Base-by-base conservation (phyloP, 192 early-diverging fungal species). In the Backusella psychrophila region DNA sequence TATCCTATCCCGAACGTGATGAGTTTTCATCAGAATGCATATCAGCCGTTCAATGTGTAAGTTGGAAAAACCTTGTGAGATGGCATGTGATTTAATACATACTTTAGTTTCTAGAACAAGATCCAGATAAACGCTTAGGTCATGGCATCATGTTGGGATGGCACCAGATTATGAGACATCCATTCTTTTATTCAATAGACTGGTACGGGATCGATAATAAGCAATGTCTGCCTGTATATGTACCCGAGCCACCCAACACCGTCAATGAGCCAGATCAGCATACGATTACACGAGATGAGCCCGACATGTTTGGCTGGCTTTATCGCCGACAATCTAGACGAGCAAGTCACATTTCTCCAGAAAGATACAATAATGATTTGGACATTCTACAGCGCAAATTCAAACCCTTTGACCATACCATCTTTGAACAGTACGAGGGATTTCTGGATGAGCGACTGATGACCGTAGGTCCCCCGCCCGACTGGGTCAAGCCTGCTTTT, bases 181-280 rank as follows among this genome's bases (percentile, higher is more conserved):
- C 84, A 2, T 90, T 90, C 52, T 90, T 90, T 56, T 77, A 80
- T n/a, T 77, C 77, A 9, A 82, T 83, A 35, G 72, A 83, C 65
- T 90, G 85, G 85, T 35, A 78, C 3, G 52, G 76, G 38, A 66
- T 88, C 1, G 86, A 88, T 52, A 74, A 75, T 19, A 90, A 88
- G 75, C 71, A 79, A 1, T 12, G 82, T 21, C 79, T 77, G 9
- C 89, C 89, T 19, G 78, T 84, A 6, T 86, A 81, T 70, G 69
- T 72, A 38, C 86, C 89, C 8, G 75, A 85, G 14, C 79, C 82
- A 63, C 93, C 96, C 77, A 82, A 88, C 38, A 89, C 91, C 69
- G 96, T 96, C 75, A 95, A 96, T 81, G 97, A 99, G 83, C 92
- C 96, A 79, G 97, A 98, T 56, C 82, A 74, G 1, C 31, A 21